Base-by-base conservation (phyloP, 257 asterid genomes). In the Scutellaria baicalensis region DNA sequence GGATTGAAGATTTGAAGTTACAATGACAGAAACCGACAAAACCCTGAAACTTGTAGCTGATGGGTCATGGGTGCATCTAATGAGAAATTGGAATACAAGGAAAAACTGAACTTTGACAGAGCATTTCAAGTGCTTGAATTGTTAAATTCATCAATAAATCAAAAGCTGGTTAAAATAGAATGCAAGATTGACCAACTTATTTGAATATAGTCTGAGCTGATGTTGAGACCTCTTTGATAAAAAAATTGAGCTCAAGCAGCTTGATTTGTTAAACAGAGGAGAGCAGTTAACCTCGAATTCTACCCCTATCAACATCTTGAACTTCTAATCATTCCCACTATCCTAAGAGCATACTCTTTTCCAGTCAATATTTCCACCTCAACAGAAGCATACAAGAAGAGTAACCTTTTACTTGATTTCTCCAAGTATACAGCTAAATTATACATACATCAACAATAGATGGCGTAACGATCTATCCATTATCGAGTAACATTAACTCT, bases 261-360 rank as follows among this genome's bases (percentile, higher is more conserved):
- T 40, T 45, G 20, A 62, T 56, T 17, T 35, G 31, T 16, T 20
- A 36, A 9, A 47, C 12, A 38, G 3, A 4, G 56, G 27, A 36
- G 20, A 65, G 70, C 33, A 47, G 44, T 43, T n/a, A 48, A 72
- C 59, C 48, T 68, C 72, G 60, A 59, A 65, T 21, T 68, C 65
- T 64, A n/a, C 43, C 59, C 66, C 60, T 33, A 70, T 8, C 52
- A 6, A 14, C 61, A 44, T 57, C 4, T 2, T 18, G 44, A 62
- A 55, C 55, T 5, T 45, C 52, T 6, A 36, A 58, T 4, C 56
- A 43, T 13, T 40, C 39, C 20, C 70, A 58, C 55, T 45, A 51
- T 51, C 44, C 59, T 18, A 40, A 1, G 39, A 55, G 4, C 11
- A 4, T 4, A 31, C 23, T 6, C 17, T 2, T 1, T 14, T 31